Evolutionary conservation across 2,329 filamentous ascomycete species (phyloP), one percentile per base, ranked within the genome.

Genomic region (Pseudocercospora vitis): DNA sequence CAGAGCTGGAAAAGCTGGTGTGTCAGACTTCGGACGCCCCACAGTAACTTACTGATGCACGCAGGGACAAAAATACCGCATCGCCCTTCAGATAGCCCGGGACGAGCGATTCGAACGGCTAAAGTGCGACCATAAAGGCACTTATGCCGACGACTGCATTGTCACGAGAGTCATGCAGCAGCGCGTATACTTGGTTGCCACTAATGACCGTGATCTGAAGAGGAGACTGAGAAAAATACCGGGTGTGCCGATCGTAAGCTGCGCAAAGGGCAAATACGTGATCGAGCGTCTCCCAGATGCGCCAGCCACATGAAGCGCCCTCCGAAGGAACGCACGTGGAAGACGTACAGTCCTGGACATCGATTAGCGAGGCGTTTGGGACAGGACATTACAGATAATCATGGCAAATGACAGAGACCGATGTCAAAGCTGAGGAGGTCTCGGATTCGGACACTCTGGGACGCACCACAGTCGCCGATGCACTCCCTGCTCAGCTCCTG

Each of bases 241-340:
- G 1, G 86, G 86, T 71, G 84, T 88, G 53, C 86, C 86, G 21
- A 83, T 89, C 63, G 81, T 96, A 78, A 90, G 85, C 66, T 89
- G 94, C 23, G 88, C 87, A 4, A 82, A 89, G 66, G 90, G 89
- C 40, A 96, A 96, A 73, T 97, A 96, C 73, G 86, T 92, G 44
- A 94, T 99, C 67, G 94, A 97, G 78, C 83, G 91, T 24, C 74
- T 96, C 58, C 91, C 91, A 4, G 88, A 91, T 72, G 89, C 89
- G 31, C 88, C 89, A 28, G 86, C 91, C 62, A 83, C 78, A 52
- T 81, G 58, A 63, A 46, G 11, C 45, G n/a, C n/a, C n/a, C n/a
- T n/a, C n/a, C n/a, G n/a, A n/a, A 45, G 26, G n/a, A 29, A 11
- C 26, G 11, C 26, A 29, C 26, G 6, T 7, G 11, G 26, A 29